Base-by-base conservation (phyloP, 306 rosid genomes). In the Prunus fruticosa region DNA sequence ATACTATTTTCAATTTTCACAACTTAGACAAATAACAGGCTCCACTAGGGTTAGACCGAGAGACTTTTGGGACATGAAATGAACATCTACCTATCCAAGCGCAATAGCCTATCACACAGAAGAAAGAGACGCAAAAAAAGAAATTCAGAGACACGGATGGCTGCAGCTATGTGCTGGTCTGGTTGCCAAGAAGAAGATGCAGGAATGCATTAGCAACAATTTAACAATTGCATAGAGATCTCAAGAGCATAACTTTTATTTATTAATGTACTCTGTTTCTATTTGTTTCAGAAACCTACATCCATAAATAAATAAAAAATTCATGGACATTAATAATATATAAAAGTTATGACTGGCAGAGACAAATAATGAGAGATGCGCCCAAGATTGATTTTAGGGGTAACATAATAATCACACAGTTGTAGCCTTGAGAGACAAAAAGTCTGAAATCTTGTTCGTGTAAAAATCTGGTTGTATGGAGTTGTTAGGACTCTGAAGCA, bases 391-490 rank as follows among this genome's bases (percentile, higher is more conserved):
- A 60, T 50, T n/a, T 53, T 41, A 47, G 50, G 12, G 32, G 49
- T 46, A 67, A 58, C 41, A 28, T 8, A 46, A 75, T 84, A 61
- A 72, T 87, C 88, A 90, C 54, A 92, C 96, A 75, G 93, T 80
- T 47, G 97, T 89, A 78, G 96, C 91, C 64, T 88, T 90, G 78
- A 89, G 87, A 34, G 91, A 76, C 72, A 92, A 90, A 75, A 92
- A 92, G 82, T 95, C 96, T 52, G 99, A 91, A 70, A 95, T 95
- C 80, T n/a, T n/a, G n/a, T n/a, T n/a, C n/a, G n/a, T n/a, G n/a
- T 88, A 95, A 76, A 88, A 95, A 74, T 95, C 97, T 51, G 99
- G 97, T 78, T 95, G 97, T 73, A 87, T 89, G 78, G 92, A 25
- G 82, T 95, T 95, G 82, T 79, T 76, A 58, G 97, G 93, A 81